A percentile compares a stretch with the other conserved stretches of the same genome.
Conservation (phyloP, 441 rosid genomes). For the Erodium moschatum region DNA sequence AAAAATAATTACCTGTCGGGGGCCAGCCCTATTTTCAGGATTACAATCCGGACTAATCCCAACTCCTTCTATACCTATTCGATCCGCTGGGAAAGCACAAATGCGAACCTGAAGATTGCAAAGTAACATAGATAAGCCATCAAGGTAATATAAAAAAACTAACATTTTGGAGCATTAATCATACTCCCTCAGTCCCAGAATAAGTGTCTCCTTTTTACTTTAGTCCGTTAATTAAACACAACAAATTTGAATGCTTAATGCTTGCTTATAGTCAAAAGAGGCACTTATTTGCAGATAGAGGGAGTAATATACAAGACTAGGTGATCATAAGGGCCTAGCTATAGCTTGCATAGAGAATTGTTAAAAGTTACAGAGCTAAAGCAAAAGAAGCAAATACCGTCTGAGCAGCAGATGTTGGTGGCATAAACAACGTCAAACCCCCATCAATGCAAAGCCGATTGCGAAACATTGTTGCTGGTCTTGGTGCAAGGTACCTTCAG, state of each 20-base stretch:
- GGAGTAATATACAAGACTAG: background rate
- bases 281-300: background rate
- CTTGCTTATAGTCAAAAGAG: background rate
- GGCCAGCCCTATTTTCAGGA: constrained; percentile 54
- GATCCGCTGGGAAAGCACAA: constrained; percentile 72
- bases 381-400: constrained; percentile 44
- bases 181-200: no score
- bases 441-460: constrained; percentile 84
- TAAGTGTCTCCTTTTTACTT: no score
- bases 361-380: background rate
- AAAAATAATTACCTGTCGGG: constrained; percentile 51
- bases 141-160: background rate
- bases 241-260: no score
- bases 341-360: no score
- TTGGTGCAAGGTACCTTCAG: constrained; percentile 84
- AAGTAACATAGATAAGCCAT: constrained; percentile 6
- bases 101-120: constrained; percentile 48
- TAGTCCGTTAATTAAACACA: no score
- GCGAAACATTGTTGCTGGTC: constrained; percentile 77
- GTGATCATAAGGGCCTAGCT: no score
- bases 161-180: no score
- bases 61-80: constrained; percentile 56
- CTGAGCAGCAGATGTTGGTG: constrained; percentile 82
- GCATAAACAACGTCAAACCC: constrained; percentile 86
- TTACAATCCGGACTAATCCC: constrained; percentile 88